These are phyloP conservation scores for Cryptosporidium parvum DNA, from an alignment of 169 alveolate genomes.

Conservation along the genomic window DNA sequence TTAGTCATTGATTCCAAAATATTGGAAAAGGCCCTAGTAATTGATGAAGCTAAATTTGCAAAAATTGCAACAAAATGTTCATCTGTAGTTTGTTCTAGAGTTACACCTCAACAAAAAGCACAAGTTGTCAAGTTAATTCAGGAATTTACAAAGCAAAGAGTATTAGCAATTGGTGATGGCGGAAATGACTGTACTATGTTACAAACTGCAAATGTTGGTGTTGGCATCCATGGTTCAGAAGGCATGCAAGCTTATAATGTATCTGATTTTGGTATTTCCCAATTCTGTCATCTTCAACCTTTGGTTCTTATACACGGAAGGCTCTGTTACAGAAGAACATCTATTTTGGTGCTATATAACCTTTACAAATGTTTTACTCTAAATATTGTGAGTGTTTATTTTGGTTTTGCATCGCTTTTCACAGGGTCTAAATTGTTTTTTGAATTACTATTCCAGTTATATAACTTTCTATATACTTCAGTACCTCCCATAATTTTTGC, in stretches of 20 bases:
- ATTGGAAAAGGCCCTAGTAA: conserved; percentile 33
- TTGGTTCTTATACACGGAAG: conserved; percentile 90
- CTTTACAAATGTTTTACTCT: conserved; percentile 96
- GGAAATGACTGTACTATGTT: conserved; percentile 99
- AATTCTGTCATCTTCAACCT: conserved; percentile 87
- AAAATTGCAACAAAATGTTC: conserved; percentile 79
- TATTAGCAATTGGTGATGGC: conserved; percentile 97
- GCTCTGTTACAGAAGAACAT: conserved; percentile 86
- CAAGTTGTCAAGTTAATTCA: conserved; percentile 93
- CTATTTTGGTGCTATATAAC: conserved; percentile 92
- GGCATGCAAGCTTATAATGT: conserved; percentile 94
- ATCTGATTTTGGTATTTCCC: conserved; percentile 91
- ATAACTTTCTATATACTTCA: conserved; percentile 95
- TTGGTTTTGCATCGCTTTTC: conserved; percentile 90
- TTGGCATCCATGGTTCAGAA: conserved; percentile 96
- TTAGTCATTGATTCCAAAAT: conserved; percentile 51
- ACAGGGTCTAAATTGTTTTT: conserved; percentile 94
- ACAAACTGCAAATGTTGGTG: conserved; percentile 98
- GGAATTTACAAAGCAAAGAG: conserved; percentile 82
- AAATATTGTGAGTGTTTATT: conserved; percentile 93
- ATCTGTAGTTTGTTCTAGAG: conserved; percentile 96
- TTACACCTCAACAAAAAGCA: conserved; percentile 97
- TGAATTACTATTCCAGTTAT: conserved; percentile 94
- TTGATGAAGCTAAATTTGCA: conserved; percentile 78
- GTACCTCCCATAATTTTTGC: conserved; percentile 91